Evolutionary conservation across 495 filamentous ascomycete genomes (phyloP), one percentile per base, ranked within the genome.

Genomic region (Venustampulla echinocandica): DNA sequence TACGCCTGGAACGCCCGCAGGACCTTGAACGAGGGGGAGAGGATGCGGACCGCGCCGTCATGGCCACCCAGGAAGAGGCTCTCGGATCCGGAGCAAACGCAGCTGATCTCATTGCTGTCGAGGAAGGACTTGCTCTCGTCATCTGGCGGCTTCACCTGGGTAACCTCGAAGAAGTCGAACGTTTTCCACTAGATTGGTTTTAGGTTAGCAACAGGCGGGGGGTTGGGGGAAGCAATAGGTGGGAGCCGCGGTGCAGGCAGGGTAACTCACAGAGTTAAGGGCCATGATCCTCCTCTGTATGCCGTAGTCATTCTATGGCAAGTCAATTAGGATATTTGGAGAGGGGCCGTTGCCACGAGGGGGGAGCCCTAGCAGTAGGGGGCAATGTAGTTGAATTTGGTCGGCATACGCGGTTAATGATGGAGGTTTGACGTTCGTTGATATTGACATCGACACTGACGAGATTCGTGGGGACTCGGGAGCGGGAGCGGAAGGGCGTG

Each of bases 161-260:
- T 78, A 61, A 94, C 87, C 64, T 95, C 89, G 73, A 98, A 95
- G 80, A 98, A 97, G 76, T 92, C 89, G 72, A 98, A 97, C 43
- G 85, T 80, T 85, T 95, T 94, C 92, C 93, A 96, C 90, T 98
- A 60, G 11, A 20, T 13, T 6, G 0, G 21, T 5, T 14, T 11
- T 10, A 0, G 21, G 1, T 49, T 25, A 55, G 34, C 13, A 10
- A 34, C 10, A 10, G 13, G 4, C 30, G 6, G 1, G 9, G 32
- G 25, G n/a, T 7, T 1, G 22, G n/a, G n/a, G 14, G 20, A 28
- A 21, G 19, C 10, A 37, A 30, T 24, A 45, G 3, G 24, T 32
- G 24, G 27, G 24, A 10, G 27, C 25, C 19, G 35, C 42, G 15
- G 42, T 34, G 30, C 30, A n/a, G n/a, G n/a, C n/a, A n/a, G n/a